Base-by-base conservation (phyloP, 768 basidiomycete genomes). In the Terana coerulea region DNA sequence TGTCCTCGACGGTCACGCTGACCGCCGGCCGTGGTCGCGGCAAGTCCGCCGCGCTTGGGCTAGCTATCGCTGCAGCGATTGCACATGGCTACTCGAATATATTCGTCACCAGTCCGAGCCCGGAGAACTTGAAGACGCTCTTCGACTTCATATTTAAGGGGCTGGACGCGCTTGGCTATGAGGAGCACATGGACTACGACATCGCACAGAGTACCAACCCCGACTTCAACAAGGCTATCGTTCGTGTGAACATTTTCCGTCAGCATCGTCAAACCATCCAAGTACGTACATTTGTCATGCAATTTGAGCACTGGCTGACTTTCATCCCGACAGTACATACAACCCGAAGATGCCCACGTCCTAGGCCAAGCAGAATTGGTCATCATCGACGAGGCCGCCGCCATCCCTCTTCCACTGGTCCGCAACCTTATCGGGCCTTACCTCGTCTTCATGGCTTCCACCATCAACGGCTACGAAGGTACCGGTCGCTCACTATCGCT, bases 111-210 rank as follows among this genome's bases (percentile, higher is more conserved):
- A 93, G 90, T 67, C 97, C 97, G 0, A 92, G 87, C 62, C 97
- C 97, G 1, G 95, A 98, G 70, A 99, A 99, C 68, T 72, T 99
- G 72, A 95, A 89, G 72, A 98, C 95, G 0, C 66, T 98, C n/a
- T 99, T 98, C 62, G 93, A 98, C 52, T 98, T 99, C 66, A 79
- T 98, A 24, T 97, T 97, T 77, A 95, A 97, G 65, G 97, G 95
- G 1, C 73, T 99, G 73, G 95, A 98, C 64, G 88, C 80, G 2
- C 71, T 98, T 30, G 94, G 93, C 1, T 99, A 95, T 63, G 94
- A 98, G 68, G 97, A 98, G 65, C 95, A 98, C 70, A 76, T 97
- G 44, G 95, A 98, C 62, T 99, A n/a, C n/a, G 97, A 98, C 62
- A 92, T 98, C 54, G 82, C 88, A 30, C 92, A 95, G 67, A 93